Evolutionary conservation across 148 eudicot genomes (phyloP), one percentile per base, ranked within the genome.

Genomic region (Amaranthus hypochondriacus): DNA sequence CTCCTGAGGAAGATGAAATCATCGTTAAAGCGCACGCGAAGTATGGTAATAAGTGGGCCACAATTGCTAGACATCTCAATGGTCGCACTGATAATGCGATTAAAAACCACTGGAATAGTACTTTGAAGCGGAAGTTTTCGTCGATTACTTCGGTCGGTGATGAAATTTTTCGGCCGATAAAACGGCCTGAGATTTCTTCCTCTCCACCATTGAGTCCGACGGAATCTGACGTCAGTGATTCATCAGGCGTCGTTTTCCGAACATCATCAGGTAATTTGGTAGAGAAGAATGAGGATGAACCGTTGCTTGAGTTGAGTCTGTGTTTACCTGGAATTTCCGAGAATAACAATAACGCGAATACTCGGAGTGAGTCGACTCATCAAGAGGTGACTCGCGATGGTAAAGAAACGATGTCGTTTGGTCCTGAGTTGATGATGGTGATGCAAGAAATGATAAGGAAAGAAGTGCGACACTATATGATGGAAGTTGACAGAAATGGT

Each of bases 21-120:
- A 90, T 90, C 59, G 21, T 84, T 9, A 15, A 50, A 12, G 92
- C 92, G 1, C 96, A 88, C 55, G 73, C 67, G 0, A 67, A 69
- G 75, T 75, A 70, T 6, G 95, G 96, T 0, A 90, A 90, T 66
- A 80, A 79, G 61, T 90, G 96, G 96, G 96, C 96, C 9, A 83
- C 85, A 14, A 90, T 90, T 7, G 86, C 96, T 3, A 70, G 87
- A 47, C 69, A 83, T 0, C 79, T 90, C 21, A 83, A 74, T 13
- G 96, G 92, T 0, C 87, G 96, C 0, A 90, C 96, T 1, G 96
- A 90, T 55, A 90, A 90, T 85, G 90, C 92, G 5, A 75, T 90
- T 0, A 90, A 90, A 62, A 90, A 90, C 62, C 95, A 89, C 75
- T 89, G 95, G 95, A 89, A 89, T 77, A 86, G 91, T 12, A 90